Evolutionary conservation across 2,329 filamentous ascomycete species (phyloP).

Genomic region (Diaporthe sp.): DNA sequence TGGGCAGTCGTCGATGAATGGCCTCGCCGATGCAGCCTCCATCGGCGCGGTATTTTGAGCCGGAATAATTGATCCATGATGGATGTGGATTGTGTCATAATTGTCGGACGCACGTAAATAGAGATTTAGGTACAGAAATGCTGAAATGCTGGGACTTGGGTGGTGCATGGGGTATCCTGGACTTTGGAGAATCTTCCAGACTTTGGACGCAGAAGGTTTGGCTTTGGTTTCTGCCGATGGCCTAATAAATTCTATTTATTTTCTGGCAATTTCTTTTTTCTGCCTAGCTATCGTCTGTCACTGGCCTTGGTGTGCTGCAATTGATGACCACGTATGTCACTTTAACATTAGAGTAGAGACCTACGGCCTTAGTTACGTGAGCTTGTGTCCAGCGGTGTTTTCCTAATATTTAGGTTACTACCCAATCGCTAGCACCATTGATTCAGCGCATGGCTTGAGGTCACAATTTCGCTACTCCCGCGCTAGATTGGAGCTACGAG

Average conservation of each 20-base stretch:
- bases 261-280: not conserved
- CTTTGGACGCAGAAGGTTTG: not conserved
- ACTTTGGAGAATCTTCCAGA: not conserved
- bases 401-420: not conserved
- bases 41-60: not conserved
- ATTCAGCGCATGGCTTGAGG: not conserved
- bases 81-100: not conserved
- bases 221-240: not conserved
- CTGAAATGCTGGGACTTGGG: not conserved
- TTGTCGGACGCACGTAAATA: not conserved
- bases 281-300: not conserved
- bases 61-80: not conserved
- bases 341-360: no score
- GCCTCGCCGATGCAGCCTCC: not conserved
- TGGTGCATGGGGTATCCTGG: not conserved
- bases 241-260: not conserved
- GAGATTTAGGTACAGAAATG: not conserved
- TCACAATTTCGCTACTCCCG: not conserved
- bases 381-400: not conserved
- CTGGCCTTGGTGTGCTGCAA: not conserved
- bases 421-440: not conserved
- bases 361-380: not conserved
- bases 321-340: not conserved
- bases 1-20: not conserved
- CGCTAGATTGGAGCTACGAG: not conserved